These are phyloP conservation scores for Calonectria hongkongensis DNA, from an alignment of 2,329 filamentous ascomycete species.

Conservation along the genomic window DNA sequence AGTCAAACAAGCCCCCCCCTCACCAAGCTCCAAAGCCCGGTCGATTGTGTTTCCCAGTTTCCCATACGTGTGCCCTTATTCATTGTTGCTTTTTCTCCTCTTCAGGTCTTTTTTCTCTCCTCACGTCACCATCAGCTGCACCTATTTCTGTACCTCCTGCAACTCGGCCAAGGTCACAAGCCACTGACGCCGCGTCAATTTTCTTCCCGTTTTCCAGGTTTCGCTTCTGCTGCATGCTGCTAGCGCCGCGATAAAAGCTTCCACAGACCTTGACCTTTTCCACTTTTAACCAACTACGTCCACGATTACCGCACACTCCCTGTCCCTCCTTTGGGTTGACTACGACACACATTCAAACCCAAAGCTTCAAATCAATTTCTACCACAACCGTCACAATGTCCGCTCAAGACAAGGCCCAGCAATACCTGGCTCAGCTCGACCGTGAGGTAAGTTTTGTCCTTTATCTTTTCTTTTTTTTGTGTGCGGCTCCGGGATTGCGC, in stretches of 20 bases:
- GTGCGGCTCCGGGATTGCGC: conserved; percentile 32
- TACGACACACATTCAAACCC: conserved; percentile 43
- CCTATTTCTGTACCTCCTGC: conserved; percentile 36
- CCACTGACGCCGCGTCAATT: conserved; percentile 57
- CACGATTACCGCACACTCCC: conserved; percentile 49
- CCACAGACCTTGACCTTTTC: conserved; percentile 48
- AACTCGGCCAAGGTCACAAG: conserved; percentile 50
- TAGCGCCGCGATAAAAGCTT: conserved; percentile 56
- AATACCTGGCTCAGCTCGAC: conserved; percentile 87
- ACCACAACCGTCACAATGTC: conserved; percentile 70
- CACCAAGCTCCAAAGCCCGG: conserved; percentile 29
- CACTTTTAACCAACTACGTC: conserved; percentile 46
- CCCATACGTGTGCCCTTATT: conserved; percentile 18
- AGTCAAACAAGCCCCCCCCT: conserved; percentile 15
- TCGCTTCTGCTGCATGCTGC: conserved; percentile 46
- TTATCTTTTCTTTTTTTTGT: background rate
- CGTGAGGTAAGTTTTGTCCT: conserved; percentile 78
- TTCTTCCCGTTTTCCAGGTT: conserved; percentile 54
- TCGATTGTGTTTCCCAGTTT: conserved; percentile 31
- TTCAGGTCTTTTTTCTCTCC: conserved; percentile 36
- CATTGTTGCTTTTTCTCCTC: conserved; percentile 39
- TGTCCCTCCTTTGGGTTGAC: conserved; percentile 31
- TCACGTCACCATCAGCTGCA: conserved; percentile 51
- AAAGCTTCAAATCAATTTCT: conserved; percentile 41
- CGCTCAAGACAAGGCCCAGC: conserved; percentile 84